phyloP scores from a whole-genome alignment of 495 filamentous ascomycete genomes.

The Talaromyces liani region DNA sequence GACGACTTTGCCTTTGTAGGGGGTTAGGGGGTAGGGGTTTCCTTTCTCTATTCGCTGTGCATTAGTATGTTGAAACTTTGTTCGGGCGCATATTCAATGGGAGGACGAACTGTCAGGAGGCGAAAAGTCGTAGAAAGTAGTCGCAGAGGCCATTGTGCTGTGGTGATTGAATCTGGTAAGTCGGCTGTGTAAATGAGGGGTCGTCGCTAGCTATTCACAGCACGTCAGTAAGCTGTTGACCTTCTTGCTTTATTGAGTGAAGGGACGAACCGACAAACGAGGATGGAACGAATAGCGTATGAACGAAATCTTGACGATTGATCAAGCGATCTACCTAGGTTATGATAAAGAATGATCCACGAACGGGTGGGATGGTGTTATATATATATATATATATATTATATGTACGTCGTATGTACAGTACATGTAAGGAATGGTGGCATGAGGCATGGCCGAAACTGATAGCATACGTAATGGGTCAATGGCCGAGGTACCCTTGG shows the following conservation, averaged over 20 bases:
- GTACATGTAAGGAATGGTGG: too few species aligned
- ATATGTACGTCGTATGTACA: not conserved
- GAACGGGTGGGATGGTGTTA: not conserved
- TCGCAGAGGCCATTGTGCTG: conserved; percentile 76
- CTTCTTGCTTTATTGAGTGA: not conserved
- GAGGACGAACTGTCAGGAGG: conserved; percentile 63
- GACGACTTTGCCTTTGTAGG: conserved; percentile 82
- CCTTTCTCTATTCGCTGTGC: conserved; percentile 58
- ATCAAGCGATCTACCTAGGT: not conserved
- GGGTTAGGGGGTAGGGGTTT: conserved; percentile 54
- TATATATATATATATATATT: not conserved
- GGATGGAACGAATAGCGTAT: not conserved
- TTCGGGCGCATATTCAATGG: not conserved
- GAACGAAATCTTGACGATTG: not conserved
- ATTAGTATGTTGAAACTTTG: not conserved
- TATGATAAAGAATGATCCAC: not conserved
- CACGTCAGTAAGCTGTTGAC: not conserved
- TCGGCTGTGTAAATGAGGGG: conserved; percentile 3
- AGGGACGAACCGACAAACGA: not conserved
- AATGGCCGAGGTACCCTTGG: not conserved
- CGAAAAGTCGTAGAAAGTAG: conserved; percentile 87
- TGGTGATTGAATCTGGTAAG: not conserved
- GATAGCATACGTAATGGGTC: not conserved
- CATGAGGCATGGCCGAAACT: too few species aligned
- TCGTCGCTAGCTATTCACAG: not conserved